A percentile compares a stretch with the other conserved stretches of the same genome.
These are phyloP conservation scores for Sordaria brevicollis DNA, from an alignment of 495 filamentous ascomycete species.

Conservation along the genomic window DNA sequence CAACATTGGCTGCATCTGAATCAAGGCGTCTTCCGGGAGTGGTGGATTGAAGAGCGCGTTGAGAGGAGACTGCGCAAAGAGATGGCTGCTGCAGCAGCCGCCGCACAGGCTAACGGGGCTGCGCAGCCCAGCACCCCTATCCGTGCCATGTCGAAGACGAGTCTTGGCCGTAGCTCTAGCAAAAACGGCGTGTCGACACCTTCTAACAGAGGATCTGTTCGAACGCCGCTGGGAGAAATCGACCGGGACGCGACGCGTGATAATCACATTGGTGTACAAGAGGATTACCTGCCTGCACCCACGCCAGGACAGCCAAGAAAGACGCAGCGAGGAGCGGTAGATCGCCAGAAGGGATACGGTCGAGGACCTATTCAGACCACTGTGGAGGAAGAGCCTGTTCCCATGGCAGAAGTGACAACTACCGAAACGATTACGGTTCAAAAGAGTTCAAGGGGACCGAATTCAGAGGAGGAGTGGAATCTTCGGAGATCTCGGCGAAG, in stretches of 20 bases:
- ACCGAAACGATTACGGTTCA: slow-evolving; percentile 40
- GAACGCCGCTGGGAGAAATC: slow-evolving; percentile 82
- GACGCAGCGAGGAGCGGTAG: slow-evolving; percentile 40
- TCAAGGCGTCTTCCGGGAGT: slow-evolving; percentile 90
- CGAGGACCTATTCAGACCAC: slow-evolving; percentile 30
- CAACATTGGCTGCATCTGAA: slow-evolving; percentile 99
- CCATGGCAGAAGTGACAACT: slow-evolving; percentile 9
- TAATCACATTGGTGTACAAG: slow-evolving; percentile 44
- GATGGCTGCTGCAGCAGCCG: slow-evolving; percentile 39
- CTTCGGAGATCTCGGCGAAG: slow-evolving; percentile 56
- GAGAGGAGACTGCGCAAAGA: slow-evolving; percentile 45
- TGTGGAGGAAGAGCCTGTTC: slow-evolving; percentile 30
- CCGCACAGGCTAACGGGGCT: slow-evolving; percentile 21
- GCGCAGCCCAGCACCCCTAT: slow-evolving; percentile 61
- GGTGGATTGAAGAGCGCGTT: slow-evolving; percentile 90
- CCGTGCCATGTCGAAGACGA: slow-evolving; percentile 55
- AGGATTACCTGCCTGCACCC: slow-evolving; percentile 84
- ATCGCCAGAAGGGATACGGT: slow-evolving; percentile 44
- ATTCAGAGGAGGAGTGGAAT: slow-evolving; percentile 72
- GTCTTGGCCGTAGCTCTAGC: slow-evolving; percentile 33
- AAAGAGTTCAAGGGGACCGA: slow-evolving; percentile 42
- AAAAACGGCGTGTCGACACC: slow-evolving; percentile 58
- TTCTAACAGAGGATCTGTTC: slow-evolving; percentile 63
- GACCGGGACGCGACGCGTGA: slow-evolving; percentile 58
- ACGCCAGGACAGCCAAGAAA: slow-evolving; percentile 96